Percentiles rank a stretch among this genome's conserved stretches.
phyloP scores from a whole-genome alignment of 2,329 filamentous ascomycete genomes.

The Sporothrix pallida region DNA sequence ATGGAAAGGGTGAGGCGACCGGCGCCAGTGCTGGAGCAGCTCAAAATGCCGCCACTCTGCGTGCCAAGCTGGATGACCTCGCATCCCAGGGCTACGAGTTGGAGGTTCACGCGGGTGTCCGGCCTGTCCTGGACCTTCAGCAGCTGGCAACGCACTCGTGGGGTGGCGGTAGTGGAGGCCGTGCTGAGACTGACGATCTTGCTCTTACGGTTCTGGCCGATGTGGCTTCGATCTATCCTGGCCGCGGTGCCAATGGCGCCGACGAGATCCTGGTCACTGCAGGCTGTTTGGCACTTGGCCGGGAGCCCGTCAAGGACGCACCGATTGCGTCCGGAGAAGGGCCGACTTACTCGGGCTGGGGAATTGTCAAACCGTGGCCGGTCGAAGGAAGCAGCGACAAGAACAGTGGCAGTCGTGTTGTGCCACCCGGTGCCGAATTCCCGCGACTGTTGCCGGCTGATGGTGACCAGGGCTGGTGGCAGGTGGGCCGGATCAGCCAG shows the following conservation, averaged over 20 bases:
- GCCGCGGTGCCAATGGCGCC: slow-evolving; percentile 59
- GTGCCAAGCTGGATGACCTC: slow-evolving; percentile 48
- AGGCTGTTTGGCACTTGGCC: slow-evolving; percentile 71
- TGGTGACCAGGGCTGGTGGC: slow-evolving; percentile 59
- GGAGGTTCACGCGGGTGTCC: slow-evolving; percentile 78
- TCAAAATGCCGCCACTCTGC: slow-evolving; percentile 48
- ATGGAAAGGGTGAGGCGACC: background rate
- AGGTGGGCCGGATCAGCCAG: slow-evolving; percentile 74
- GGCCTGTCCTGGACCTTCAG: slow-evolving; percentile 77
- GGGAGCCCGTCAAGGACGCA: slow-evolving; percentile 70
- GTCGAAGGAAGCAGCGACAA: slow-evolving; percentile 39
- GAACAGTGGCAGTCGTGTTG: background rate
- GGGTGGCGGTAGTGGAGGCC: slow-evolving; percentile 42
- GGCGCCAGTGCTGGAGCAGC: slow-evolving; percentile 13
- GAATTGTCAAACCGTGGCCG: slow-evolving; percentile 65
- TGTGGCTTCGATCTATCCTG: slow-evolving; percentile 70
- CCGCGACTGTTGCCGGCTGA: slow-evolving; percentile 44
- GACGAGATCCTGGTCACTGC: slow-evolving; percentile 72
- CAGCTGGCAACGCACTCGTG: slow-evolving; percentile 74
- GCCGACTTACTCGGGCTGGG: slow-evolving; percentile 68
- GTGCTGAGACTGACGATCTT: slow-evolving; percentile 55
- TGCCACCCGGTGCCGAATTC: slow-evolving; percentile 31
- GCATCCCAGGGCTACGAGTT: slow-evolving; percentile 53
- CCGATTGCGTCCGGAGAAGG: slow-evolving; percentile 24
- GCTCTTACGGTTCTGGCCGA: slow-evolving; percentile 74